Percentiles rank a stretch among this genome's conserved stretches.
These are phyloP conservation scores for Coniella lustricola DNA, from an alignment of 2,329 filamentous ascomycete species.

Conservation along the genomic window DNA sequence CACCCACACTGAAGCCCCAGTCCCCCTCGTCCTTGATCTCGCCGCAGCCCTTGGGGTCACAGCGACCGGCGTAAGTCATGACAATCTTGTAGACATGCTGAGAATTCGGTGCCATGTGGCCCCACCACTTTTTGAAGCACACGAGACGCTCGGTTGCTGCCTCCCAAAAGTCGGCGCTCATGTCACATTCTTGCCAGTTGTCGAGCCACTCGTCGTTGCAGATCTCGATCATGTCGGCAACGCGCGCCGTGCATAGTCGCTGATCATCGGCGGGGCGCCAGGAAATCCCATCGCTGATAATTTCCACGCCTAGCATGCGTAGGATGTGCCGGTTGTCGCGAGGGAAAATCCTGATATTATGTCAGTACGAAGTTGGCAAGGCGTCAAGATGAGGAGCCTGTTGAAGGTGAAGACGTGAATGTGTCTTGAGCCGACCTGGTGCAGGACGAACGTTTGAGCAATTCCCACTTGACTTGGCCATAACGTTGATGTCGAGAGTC, in stretches of 20 bases:
- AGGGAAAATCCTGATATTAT: conserved; percentile 2
- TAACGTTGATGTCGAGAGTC: no score
- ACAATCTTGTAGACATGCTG: conserved; percentile 6
- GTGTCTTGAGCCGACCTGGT: no score
- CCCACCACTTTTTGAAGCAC: conserved; percentile 1
- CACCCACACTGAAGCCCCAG: conserved; percentile 10
- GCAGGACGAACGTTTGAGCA: no score
- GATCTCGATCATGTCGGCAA: conserved; percentile 12
- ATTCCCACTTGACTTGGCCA: no score
- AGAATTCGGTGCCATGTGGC: not conserved
- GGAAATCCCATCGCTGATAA: not conserved
- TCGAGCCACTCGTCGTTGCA: conserved; percentile 15
- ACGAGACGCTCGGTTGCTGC: conserved; percentile 3
- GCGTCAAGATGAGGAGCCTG: no score
- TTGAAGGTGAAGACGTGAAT: no score
- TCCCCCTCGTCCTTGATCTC: not conserved
- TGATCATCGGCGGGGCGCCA: conserved; percentile 7
- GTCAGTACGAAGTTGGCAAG: no score
- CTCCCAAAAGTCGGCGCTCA: conserved; percentile 7
- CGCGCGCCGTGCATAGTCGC: not conserved
- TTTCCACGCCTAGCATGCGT: conserved; percentile 5
- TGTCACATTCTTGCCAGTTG: conserved; percentile 7
- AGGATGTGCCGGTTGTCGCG: not conserved
- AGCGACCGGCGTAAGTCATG: conserved; percentile 10
- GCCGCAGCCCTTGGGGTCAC: conserved; percentile 11